These are phyloP conservation scores for Coniochaeta prunicola DNA, from an alignment of 2,329 filamentous ascomycete species.

Conservation along the genomic window DNA sequence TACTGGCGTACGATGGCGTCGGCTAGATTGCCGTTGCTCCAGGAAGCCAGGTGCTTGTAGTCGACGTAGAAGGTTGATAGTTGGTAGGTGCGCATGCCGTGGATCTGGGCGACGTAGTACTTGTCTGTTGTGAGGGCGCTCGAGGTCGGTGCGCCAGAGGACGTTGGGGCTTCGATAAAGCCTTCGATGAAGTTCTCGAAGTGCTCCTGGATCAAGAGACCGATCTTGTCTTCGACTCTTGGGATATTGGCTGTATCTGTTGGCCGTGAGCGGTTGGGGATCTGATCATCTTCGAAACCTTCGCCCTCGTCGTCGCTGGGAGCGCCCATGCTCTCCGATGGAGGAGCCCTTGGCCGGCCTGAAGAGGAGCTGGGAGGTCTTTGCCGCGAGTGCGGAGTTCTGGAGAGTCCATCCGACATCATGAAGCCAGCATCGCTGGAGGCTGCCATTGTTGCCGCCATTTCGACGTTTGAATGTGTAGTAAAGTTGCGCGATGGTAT, in stretches of 20 bases:
- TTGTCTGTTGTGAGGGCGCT: constrained; percentile 70
- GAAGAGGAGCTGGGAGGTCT: constrained; percentile 43
- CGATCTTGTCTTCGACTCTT: constrained; percentile 69
- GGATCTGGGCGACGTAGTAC: constrained; percentile 80
- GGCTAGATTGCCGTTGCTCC: constrained; percentile 73
- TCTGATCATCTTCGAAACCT: constrained; percentile 58
- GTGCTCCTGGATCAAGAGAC: constrained; percentile 64
- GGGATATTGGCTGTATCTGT: constrained; percentile 49
- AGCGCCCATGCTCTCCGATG: constrained; percentile 53
- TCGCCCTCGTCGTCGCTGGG: constrained; percentile 56
- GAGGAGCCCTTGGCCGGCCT: constrained; percentile 48
- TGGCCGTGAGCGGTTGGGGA: constrained; percentile 43
- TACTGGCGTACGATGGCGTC: constrained; percentile 84
- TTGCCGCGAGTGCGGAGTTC: constrained; percentile 34
- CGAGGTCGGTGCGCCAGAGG: constrained; percentile 56
- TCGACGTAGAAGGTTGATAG: constrained; percentile 86
- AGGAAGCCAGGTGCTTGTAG: constrained; percentile 73
- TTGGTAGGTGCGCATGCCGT: constrained; percentile 64
- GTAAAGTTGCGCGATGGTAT: neutral
- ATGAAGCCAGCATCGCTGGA: constrained; percentile 49
- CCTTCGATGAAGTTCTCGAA: constrained; percentile 77
- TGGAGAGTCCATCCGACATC: constrained; percentile 49
- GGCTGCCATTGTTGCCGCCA: constrained; percentile 34
- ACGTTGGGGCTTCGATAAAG: constrained; percentile 64
- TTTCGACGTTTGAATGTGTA: constrained; percentile 2